Conservation (phyloP, 495 filamentous ascomycete species). For the Neurospora hispaniola region DNA sequence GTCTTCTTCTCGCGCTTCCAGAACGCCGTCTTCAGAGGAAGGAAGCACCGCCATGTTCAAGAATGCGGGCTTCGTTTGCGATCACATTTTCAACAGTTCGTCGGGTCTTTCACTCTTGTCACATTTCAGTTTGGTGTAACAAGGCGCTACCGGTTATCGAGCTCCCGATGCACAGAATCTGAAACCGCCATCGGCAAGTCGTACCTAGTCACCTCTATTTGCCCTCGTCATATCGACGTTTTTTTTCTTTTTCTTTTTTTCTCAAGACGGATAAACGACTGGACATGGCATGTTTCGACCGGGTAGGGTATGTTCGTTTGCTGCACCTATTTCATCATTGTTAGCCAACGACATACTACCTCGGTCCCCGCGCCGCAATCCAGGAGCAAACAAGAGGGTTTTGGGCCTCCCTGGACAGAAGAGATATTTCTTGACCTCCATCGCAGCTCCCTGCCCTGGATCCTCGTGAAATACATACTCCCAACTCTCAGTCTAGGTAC, state of each 20-base stretch:
- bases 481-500: neutral
- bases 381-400: neutral
- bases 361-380: neutral
- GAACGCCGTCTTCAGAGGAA: neutral
- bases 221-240: neutral
- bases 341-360: neutral
- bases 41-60: neutral
- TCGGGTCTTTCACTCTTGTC: neutral
- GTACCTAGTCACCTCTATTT: neutral
- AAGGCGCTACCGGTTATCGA: neutral
- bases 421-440: neutral
- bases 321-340: neutral
- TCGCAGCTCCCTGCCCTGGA: neutral
- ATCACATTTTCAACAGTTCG: neutral
- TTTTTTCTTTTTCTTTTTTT: neutral
- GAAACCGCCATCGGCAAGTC: neutral
- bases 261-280: neutral
- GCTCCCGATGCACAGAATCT: neutral
- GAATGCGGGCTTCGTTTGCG: neutral
- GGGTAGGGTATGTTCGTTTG: neutral
- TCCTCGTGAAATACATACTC: neutral
- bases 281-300: neutral
- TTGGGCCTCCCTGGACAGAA: neutral
- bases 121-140: neutral
- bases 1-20: neutral